Evolutionary conservation across 2,329 filamentous ascomycete genomes (phyloP).

Genomic region (Biscogniauxia mediterranea): DNA sequence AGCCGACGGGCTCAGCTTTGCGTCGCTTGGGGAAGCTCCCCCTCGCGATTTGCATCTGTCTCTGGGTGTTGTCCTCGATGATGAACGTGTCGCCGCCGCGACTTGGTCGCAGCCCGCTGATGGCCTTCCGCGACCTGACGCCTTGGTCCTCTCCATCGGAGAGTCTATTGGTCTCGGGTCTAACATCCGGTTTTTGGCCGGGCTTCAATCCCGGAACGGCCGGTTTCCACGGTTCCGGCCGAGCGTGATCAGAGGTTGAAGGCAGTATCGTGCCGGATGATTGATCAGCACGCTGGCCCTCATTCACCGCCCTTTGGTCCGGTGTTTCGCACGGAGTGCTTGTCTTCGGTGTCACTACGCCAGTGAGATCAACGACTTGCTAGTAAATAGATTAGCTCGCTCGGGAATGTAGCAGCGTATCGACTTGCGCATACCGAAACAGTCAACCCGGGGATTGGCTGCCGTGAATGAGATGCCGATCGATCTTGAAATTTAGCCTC

Average conservation of each 20-base stretch:
- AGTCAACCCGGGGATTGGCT: conserved; percentile 7
- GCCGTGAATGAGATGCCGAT: background rate
- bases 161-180: background rate
- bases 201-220: background rate
- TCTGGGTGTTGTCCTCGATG: conserved; percentile 26
- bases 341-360: conserved; percentile 5
- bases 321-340: background rate
- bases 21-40: conserved; percentile 22
- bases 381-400: background rate
- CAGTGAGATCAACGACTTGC: conserved; percentile 17
- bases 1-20: conserved; percentile 30
- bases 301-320: background rate
- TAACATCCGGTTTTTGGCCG: background rate
- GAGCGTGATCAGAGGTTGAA: background rate
- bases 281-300: background rate
- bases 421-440: conserved; percentile 15
- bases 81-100: conserved; percentile 12
- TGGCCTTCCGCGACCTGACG: conserved; percentile 40
- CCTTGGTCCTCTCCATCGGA: conserved; percentile 4
- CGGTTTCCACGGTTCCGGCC: background rate
- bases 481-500: conserved; percentile 17
- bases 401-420: background rate
- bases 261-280: conserved; percentile 11
- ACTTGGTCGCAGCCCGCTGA: conserved; percentile 22
- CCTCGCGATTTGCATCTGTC: conserved; percentile 26